Percentiles rank a stretch among this genome's conserved stretches.
Conservation (phyloP, 495 filamentous ascomycete species). For the Aspergillus olivimuriae region DNA sequence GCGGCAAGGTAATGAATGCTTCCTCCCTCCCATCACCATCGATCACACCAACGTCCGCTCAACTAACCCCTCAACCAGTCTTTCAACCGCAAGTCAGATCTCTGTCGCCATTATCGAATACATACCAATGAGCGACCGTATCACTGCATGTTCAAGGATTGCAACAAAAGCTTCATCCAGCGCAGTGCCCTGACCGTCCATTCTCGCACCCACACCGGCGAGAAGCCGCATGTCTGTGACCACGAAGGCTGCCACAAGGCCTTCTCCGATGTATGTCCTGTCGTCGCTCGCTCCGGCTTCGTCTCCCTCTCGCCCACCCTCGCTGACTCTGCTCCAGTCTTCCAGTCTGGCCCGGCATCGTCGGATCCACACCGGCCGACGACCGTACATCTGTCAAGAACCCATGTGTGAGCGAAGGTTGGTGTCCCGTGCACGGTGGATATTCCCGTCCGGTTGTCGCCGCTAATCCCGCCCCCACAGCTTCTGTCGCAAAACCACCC, state of each 20-base stretch:
- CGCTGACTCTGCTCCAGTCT: slow-evolving; percentile 45
- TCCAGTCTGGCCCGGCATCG: slow-evolving; percentile 83
- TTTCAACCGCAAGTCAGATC: slow-evolving; percentile 90
- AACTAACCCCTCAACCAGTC: slow-evolving; percentile 43
- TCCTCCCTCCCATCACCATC: neutral
- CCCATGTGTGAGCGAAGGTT: slow-evolving; percentile 78
- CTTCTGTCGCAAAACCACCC: slow-evolving; percentile 82
- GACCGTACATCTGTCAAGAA: slow-evolving; percentile 76
- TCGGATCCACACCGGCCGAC: slow-evolving; percentile 78
- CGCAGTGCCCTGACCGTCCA: slow-evolving; percentile 83
- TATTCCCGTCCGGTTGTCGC: neutral
- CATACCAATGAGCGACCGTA: slow-evolving; percentile 88
- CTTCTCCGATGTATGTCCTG: slow-evolving; percentile 72
- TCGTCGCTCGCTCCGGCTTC: neutral
- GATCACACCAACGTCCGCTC: too few relatives aligned
- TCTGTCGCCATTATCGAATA: slow-evolving; percentile 82
- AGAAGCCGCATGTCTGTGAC: slow-evolving; percentile 83
- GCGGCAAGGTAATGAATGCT: slow-evolving; percentile 33
- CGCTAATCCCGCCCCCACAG: slow-evolving; percentile 45
- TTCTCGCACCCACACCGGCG: slow-evolving; percentile 79
- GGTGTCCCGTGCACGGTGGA: slow-evolving; percentile 4
- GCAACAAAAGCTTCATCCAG: slow-evolving; percentile 87
- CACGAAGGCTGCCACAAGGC: slow-evolving; percentile 74
- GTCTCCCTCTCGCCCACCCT: neutral
- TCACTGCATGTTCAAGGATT: slow-evolving; percentile 59